These are phyloP conservation scores for Microdochium paspali DNA, from an alignment of 2,329 filamentous ascomycete genomes.

Conservation along the genomic window DNA sequence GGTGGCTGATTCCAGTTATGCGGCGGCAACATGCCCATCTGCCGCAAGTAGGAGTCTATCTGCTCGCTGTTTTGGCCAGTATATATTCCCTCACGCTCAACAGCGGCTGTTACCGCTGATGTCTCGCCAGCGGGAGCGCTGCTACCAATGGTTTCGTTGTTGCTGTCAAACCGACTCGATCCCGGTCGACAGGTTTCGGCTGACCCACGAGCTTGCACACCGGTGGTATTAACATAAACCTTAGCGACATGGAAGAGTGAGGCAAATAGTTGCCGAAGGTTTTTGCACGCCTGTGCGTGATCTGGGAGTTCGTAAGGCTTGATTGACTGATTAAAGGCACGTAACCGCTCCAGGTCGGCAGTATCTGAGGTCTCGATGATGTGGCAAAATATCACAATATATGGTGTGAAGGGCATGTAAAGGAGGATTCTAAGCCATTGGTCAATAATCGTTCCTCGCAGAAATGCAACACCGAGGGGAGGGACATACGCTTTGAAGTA, in stretches of 20 bases:
- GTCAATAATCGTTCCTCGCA: background rate
- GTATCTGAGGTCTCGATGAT: slow-evolving; percentile 41
- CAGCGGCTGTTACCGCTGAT: background rate
- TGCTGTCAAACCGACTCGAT: background rate
- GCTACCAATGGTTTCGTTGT: background rate
- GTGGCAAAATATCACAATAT: slow-evolving; percentile 50
- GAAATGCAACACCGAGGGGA: background rate
- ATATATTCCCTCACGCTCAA: too few species aligned
- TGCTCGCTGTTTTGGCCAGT: background rate
- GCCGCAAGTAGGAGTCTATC: background rate
- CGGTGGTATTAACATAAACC: slow-evolving; percentile 38
- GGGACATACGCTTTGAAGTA: background rate
- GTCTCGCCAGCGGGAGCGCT: background rate
- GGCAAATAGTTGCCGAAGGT: slow-evolving; percentile 26
- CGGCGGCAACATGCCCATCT: background rate
- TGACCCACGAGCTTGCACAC: background rate
- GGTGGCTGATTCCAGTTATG: background rate
- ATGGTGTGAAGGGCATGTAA: slow-evolving; percentile 48
- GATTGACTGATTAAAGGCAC: slow-evolving; percentile 17
- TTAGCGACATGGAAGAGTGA: slow-evolving; percentile 52
- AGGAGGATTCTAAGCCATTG: slow-evolving; percentile 21
- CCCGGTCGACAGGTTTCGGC: background rate
- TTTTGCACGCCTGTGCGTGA: background rate
- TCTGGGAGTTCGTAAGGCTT: background rate
- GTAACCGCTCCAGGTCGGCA: slow-evolving; percentile 42